phyloP scores from a whole-genome alignment of 148 eudicot genomes.

The Chenopodium quinoa region DNA sequence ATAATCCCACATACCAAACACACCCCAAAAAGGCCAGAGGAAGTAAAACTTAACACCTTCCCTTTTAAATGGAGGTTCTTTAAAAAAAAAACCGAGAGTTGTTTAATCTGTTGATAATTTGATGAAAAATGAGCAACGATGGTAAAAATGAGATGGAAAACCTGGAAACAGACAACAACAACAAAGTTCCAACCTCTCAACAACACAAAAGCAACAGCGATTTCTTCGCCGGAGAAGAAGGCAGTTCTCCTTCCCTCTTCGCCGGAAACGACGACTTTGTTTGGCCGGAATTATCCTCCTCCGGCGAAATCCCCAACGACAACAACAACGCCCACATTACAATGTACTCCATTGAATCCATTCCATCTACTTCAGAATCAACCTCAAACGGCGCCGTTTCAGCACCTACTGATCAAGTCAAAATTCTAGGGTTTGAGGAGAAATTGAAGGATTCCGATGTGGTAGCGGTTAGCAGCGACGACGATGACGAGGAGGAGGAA shows the following conservation, averaged over 20 bases:
- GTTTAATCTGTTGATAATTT: too few species aligned
- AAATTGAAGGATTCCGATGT: background rate
- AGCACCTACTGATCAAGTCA: background rate
- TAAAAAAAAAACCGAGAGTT: too few species aligned
- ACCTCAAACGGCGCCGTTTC: background rate
- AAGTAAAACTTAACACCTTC: too few species aligned
- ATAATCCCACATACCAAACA: too few species aligned
- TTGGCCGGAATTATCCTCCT: background rate
- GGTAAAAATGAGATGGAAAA: background rate
- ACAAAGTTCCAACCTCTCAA: background rate
- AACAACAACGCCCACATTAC: background rate
- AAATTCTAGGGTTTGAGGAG: slow-evolving; percentile 2
- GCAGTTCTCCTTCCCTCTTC: background rate
- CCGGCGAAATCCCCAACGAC: background rate
- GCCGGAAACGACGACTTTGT: background rate
- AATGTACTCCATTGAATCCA: background rate
- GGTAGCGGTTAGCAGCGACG: background rate
- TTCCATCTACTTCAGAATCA: background rate
- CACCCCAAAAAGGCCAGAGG: too few species aligned
- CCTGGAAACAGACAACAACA: too few species aligned
- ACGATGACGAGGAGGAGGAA: background rate
- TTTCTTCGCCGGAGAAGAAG: background rate
- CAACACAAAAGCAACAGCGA: background rate
- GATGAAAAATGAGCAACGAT: too few species aligned
- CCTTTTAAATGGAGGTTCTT: too few species aligned